Evolutionary conservation across 108 stramenopile genomes (phyloP).

Genomic region (Nitzschia inconspicua): DNA sequence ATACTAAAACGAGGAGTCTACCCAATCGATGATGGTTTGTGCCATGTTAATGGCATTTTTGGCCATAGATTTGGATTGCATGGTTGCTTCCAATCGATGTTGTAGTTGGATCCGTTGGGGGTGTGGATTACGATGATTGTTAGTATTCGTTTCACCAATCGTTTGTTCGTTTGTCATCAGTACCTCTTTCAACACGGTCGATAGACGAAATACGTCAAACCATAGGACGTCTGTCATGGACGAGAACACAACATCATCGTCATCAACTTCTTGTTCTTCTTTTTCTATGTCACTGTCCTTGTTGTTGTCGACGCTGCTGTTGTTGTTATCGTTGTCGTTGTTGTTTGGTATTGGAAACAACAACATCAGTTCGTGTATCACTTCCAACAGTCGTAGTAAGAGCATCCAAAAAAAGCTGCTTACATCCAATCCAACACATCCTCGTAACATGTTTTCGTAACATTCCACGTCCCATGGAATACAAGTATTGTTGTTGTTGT

Average conservation of each 20-base stretch:
- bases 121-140: too few species aligned
- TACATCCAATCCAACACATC: constrained; percentile 75
- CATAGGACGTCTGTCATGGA: background rate
- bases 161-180: background rate
- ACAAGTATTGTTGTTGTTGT: background rate
- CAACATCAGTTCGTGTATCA: background rate
- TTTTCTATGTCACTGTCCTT: background rate
- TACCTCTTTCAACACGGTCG: constrained; percentile 6
- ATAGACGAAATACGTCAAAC: constrained; percentile 3
- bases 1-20: background rate
- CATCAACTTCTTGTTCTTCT: background rate
- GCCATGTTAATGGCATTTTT: background rate
- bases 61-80: background rate
- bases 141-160: too few species aligned
- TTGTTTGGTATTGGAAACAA: constrained; percentile 1
- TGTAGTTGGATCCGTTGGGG: constrained; percentile 4
- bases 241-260: background rate
- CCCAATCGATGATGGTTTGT: background rate
- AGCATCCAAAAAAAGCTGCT: constrained; percentile 44
- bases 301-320: background rate
- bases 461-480: constrained; percentile 17
- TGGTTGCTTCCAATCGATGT: constrained; percentile 1
- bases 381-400: constrained; percentile 23
- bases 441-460: constrained; percentile 75
- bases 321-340: background rate